phyloP scores from a whole-genome alignment of 2,329 filamentous ascomycete genomes.

The Ophiostoma fasciatum region DNA sequence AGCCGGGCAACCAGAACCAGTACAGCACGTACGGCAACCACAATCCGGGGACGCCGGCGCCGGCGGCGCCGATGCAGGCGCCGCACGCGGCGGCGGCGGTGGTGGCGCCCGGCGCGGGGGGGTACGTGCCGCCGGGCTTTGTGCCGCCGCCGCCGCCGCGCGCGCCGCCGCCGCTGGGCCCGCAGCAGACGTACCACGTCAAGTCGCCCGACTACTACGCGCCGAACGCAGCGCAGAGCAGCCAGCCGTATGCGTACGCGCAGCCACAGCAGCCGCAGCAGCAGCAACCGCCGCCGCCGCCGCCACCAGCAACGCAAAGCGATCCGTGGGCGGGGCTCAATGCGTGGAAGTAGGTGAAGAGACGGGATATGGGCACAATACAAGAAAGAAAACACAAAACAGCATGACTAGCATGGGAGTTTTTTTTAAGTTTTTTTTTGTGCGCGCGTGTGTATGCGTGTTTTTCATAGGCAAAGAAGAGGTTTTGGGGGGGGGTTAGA shows the following conservation, averaged over 20 bases:
- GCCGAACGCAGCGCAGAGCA: not conserved
- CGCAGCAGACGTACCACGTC: slow-evolving; percentile 47
- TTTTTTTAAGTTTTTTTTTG: too few relatives aligned
- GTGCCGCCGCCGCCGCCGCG: slow-evolving; percentile 50
- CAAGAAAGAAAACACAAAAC: not conserved
- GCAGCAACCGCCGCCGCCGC: slow-evolving; percentile 25
- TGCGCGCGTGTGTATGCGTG: too few relatives aligned
- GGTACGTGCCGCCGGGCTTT: slow-evolving; percentile 40
- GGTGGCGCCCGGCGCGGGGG: too few relatives aligned
- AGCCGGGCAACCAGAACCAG: slow-evolving; percentile 31
- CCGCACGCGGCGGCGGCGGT: slow-evolving; percentile 21
- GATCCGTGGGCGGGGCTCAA: slow-evolving; percentile 39
- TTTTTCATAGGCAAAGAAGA: too few relatives aligned
- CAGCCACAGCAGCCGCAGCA: slow-evolving; percentile 15
- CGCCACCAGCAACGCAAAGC: slow-evolving; percentile 23
- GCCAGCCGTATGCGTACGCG: slow-evolving; percentile 23
- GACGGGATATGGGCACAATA: too few relatives aligned
- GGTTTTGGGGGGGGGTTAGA: too few relatives aligned
- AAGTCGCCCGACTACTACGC: slow-evolving; percentile 17
- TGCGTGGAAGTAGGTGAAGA: slow-evolving; percentile 29
- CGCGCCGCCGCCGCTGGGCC: slow-evolving; percentile 44
- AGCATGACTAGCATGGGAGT: too few relatives aligned
- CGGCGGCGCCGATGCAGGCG: slow-evolving; percentile 25
- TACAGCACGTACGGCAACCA: slow-evolving; percentile 32
- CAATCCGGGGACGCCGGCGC: too few relatives aligned